These are phyloP conservation scores for Sanghuangporus sanghuang DNA, from an alignment of 1,284 basidiomycete genomes.

Conservation along the genomic window DNA sequence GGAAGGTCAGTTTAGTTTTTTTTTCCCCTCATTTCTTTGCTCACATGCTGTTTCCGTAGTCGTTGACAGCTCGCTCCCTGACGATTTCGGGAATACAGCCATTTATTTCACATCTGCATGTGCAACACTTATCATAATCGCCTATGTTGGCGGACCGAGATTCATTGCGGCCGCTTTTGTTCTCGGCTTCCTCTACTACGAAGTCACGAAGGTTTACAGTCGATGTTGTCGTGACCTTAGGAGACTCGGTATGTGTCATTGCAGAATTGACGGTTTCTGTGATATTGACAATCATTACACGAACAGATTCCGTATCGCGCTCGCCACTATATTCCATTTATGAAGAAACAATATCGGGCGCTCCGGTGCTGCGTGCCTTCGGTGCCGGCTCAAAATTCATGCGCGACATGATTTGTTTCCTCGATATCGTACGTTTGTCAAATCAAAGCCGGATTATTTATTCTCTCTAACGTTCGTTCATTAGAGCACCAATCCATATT, in stretches of 20 bases:
- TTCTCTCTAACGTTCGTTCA: slow-evolving; percentile 8
- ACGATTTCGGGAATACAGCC: slow-evolving; percentile 79
- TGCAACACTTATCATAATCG: slow-evolving; percentile 71
- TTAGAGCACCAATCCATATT: slow-evolving; percentile 73
- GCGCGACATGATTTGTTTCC: slow-evolving; percentile 78
- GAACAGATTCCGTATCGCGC: slow-evolving; percentile 76
- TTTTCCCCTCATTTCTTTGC: background rate
- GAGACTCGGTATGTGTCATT: slow-evolving; percentile 53
- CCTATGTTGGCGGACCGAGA: slow-evolving; percentile 68
- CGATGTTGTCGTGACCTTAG: slow-evolving; percentile 88
- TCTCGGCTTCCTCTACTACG: slow-evolving; percentile 65
- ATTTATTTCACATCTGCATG: slow-evolving; percentile 51
- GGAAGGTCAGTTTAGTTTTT: slow-evolving; percentile 50
- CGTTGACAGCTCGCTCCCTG: slow-evolving; percentile 80
- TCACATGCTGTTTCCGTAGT: slow-evolving; percentile 33
- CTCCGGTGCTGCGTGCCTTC: slow-evolving; percentile 82
- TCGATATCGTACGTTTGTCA: slow-evolving; percentile 62
- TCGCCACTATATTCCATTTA: slow-evolving; percentile 92
- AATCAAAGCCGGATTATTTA: background rate
- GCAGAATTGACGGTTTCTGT: background rate
- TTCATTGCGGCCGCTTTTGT: slow-evolving; percentile 61
- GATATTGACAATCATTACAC: background rate
- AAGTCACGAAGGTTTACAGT: slow-evolving; percentile 67
- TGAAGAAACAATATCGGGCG: slow-evolving; percentile 84
- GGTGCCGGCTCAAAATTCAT: slow-evolving; percentile 84